Conservation (phyloP, 2,329 filamentous ascomycete genomes). For the Sporothrix euskadiensis region DNA sequence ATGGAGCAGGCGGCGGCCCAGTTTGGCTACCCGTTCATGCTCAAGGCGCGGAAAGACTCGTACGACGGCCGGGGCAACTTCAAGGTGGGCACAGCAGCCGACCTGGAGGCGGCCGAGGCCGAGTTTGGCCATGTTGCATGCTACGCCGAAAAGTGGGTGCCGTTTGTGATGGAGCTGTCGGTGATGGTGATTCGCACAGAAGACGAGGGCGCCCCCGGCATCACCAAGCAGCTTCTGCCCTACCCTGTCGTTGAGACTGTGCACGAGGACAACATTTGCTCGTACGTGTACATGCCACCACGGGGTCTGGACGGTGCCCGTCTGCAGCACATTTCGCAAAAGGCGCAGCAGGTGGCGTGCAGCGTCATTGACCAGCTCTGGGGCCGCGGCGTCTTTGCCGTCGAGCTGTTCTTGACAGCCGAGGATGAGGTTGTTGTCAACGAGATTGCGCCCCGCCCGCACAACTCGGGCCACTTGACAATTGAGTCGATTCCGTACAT, state of each 20-base stretch:
- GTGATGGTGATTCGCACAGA: slow-evolving; percentile 94
- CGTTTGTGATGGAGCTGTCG: slow-evolving; percentile 83
- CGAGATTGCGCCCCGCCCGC: slow-evolving; percentile 77
- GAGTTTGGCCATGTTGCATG: slow-evolving; percentile 69
- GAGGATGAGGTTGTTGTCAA: slow-evolving; percentile 75
- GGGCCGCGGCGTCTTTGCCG: slow-evolving; percentile 91
- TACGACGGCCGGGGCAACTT: slow-evolving; percentile 83
- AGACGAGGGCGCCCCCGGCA: slow-evolving; percentile 53
- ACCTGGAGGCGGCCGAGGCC: slow-evolving; percentile 64
- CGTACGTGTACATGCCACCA: slow-evolving; percentile 80
- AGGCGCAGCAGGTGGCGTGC: slow-evolving; percentile 74
- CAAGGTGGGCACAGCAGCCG: slow-evolving; percentile 48
- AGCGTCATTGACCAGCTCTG: slow-evolving; percentile 77
- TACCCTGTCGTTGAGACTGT: slow-evolving; percentile 93
- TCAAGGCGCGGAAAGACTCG: slow-evolving; percentile 86
- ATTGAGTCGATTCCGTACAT: slow-evolving; percentile 85
- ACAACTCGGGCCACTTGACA: slow-evolving; percentile 94
- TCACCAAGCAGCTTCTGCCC: slow-evolving; percentile 57
- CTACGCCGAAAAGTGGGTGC: slow-evolving; percentile 87
- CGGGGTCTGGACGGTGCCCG: slow-evolving; percentile 56
- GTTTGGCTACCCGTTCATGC: slow-evolving; percentile 84
- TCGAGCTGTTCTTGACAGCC: slow-evolving; percentile 87
- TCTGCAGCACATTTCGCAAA: slow-evolving; percentile 57
- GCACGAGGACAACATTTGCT: slow-evolving; percentile 94
- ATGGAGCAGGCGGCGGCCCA: slow-evolving; percentile 62